Percentiles rank a stretch among this genome's conserved stretches.
phyloP scores from a whole-genome alignment of 1,284 basidiomycete species.

The Microbotryum silenes-acaulis region DNA sequence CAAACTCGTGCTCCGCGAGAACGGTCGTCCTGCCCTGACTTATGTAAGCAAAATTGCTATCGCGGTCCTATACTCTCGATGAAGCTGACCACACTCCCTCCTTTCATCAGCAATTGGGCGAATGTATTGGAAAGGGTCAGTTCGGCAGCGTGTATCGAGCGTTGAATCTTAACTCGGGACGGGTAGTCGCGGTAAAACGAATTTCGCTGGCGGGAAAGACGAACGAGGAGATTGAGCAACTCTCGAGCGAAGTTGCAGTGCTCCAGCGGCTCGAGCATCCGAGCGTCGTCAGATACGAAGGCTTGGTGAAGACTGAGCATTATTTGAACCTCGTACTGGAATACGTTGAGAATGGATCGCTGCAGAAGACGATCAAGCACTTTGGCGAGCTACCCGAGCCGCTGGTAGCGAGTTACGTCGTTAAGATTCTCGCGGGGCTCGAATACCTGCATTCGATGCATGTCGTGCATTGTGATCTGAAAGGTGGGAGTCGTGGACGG shows the following conservation, averaged over 20 bases:
- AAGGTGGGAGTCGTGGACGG: slow-evolving; percentile 29
- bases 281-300: slow-evolving; percentile 91
- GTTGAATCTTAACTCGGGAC: slow-evolving; percentile 80
- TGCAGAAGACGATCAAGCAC: slow-evolving; percentile 79
- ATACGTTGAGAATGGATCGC: slow-evolving; percentile 86
- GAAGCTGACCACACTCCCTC: slow-evolving; percentile 18
- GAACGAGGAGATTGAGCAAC: slow-evolving; percentile 65
- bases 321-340: slow-evolving; percentile 85
- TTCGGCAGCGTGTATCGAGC: slow-evolving; percentile 93
- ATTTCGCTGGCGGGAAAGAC: slow-evolving; percentile 80
- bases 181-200: slow-evolving; percentile 91
- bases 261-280: slow-evolving; percentile 82
- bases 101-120: slow-evolving; percentile 70
- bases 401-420: slow-evolving; percentile 79
- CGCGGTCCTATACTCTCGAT: background rate
- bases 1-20: slow-evolving; percentile 69
- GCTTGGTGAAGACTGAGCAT: slow-evolving; percentile 80
- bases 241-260: slow-evolving; percentile 85
- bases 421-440: slow-evolving; percentile 86
- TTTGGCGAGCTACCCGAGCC: slow-evolving; percentile 86
- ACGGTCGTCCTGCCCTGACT: slow-evolving; percentile 67
- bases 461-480: slow-evolving; percentile 50
- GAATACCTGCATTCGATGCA: slow-evolving; percentile 63
- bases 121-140: slow-evolving; percentile 91
- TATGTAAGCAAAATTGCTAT: slow-evolving; percentile 56